phyloP scores from a whole-genome alignment of 2,329 filamentous ascomycete genomes.

The Cercospora zeae-maydis region DNA sequence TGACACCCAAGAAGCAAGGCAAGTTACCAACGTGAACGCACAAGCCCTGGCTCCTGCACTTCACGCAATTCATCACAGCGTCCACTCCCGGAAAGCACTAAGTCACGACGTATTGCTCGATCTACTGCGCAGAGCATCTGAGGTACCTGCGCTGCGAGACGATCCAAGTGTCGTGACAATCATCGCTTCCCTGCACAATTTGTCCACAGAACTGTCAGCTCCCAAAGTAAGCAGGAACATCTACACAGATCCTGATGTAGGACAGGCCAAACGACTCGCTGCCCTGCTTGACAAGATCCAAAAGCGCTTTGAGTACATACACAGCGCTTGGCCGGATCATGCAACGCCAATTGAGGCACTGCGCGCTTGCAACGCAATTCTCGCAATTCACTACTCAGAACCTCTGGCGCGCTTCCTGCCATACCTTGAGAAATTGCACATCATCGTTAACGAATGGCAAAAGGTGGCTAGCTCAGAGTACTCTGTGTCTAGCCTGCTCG shows the following conservation, averaged over 20 bases:
- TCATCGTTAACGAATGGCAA: slow-evolving; percentile 89
- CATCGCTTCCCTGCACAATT: slow-evolving; percentile 4
- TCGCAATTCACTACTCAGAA: slow-evolving; percentile 72
- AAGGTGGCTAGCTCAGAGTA: slow-evolving; percentile 80
- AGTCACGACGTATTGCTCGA: slow-evolving; percentile 16
- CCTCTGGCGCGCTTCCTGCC: slow-evolving; percentile 83
- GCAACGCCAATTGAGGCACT: slow-evolving; percentile 78
- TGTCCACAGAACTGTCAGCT: slow-evolving; percentile 1
- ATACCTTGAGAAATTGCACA: slow-evolving; percentile 82
- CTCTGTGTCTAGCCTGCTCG: slow-evolving; percentile 66
- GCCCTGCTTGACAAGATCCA: slow-evolving; percentile 66
- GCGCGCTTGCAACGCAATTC: slow-evolving; percentile 66
- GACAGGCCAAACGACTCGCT: slow-evolving; percentile 71
- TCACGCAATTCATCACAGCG: slow-evolving; percentile 23
- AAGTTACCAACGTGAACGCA: slow-evolving; percentile 9
- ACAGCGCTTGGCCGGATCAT: slow-evolving; percentile 64
- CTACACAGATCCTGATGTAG: slow-evolving; percentile 75
- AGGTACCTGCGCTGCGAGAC: not conserved
- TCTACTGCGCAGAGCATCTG: slow-evolving; percentile 18
- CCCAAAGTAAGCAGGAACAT: slow-evolving; percentile 58
- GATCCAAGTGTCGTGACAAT: slow-evolving; percentile 10
- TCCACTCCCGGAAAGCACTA: slow-evolving; percentile 12
- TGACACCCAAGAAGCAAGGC: slow-evolving; percentile 30
- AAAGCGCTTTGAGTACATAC: slow-evolving; percentile 67
- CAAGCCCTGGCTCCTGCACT: slow-evolving; percentile 28